Base-by-base conservation (phyloP, 2,329 filamentous ascomycete genomes). In the Waltergamsia citrina region DNA sequence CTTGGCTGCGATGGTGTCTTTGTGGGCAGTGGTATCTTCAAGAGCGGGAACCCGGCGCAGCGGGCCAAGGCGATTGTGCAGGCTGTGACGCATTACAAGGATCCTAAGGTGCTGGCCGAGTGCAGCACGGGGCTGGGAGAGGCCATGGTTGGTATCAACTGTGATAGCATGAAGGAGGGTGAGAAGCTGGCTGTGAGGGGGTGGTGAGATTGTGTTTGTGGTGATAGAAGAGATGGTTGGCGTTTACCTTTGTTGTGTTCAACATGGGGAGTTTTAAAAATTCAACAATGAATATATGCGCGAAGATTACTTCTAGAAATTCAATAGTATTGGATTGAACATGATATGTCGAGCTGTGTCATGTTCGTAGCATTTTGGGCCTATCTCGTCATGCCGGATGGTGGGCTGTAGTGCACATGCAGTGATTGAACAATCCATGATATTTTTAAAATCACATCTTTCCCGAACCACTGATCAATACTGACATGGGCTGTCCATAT, bases 1-100 rank as follows among this genome's bases (percentile, higher is more conserved):
- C 69, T 98, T 43, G 92, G 92, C 40, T 96, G 92, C 54, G 92
- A 98, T 53, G 92, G 92, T 38, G 92, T 98, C 23, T 98, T 98
- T 54, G 92, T 98, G 23, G 92, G 92, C 19, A 87, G 79, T 38
- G 92, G 92, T 19, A 96, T 96, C 60, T 98, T 98, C 76, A 96
- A 96, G 76, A 85, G 78, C 5, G 90, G 90, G 14, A 81, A 96
- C 59, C 84, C 92, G 16, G 78, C 81, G 29, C 85, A 90, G 77
- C 71, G 92, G 40, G 92, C 92, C 11, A 85, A 81, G 67, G 92
- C 92, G 24, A 96, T 98, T 50, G 92, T 98, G 34, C 81, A 88
- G 53, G 92, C 92, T 18, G 86, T 86, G 2, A 94, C 90, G 7
- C 86, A 96, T 63, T 96, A 71, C 67, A 80, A 77, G 47, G 87